Evolutionary conservation across 805 yeast species (phyloP).

Genomic region (Ogataea neopini): DNA sequence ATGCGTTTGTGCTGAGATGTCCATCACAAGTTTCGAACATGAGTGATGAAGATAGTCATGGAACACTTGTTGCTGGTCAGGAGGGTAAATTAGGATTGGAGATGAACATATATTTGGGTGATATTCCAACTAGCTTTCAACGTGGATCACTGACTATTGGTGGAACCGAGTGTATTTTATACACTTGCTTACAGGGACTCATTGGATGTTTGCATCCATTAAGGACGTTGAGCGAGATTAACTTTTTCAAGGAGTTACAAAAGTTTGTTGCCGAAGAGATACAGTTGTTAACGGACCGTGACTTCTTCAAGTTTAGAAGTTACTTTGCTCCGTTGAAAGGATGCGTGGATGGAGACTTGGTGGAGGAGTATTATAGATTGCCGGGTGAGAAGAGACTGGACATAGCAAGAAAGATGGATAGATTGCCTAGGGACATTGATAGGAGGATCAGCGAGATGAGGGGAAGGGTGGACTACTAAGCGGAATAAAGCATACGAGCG

Average conservation of each 20-base stretch:
- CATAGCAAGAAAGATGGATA: conserved; percentile 45
- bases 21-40: conserved; percentile 49
- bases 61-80: conserved; percentile 38
- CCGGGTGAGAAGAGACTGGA: conserved; percentile 36
- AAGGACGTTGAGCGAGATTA: conserved; percentile 58
- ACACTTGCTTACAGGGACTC: conserved; percentile 80
- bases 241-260: conserved; percentile 59
- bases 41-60: conserved; percentile 52
- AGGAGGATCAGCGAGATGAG: conserved; percentile 54
- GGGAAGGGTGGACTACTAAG: conserved; percentile 37
- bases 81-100: conserved; percentile 48
- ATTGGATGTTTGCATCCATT: conserved; percentile 76
- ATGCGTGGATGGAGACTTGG: conserved; percentile 85
- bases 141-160: conserved; percentile 56
- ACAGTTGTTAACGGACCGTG: conserved; percentile 60
- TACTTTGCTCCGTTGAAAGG: conserved; percentile 78
- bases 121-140: conserved; percentile 64
- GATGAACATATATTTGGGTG: conserved; percentile 66
- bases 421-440: conserved; percentile 50
- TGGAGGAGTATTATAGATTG: conserved; percentile 55
- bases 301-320: conserved; percentile 68
- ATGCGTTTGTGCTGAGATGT: conserved; percentile 65
- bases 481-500: background rate
- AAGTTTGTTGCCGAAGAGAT: conserved; percentile 39
- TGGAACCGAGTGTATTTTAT: conserved; percentile 66